A percentile compares a stretch with the other conserved stretches of the same genome.
Evolutionary conservation across 306 rosid genomes (phyloP).

Genomic region (Luffa acutangula): DNA sequence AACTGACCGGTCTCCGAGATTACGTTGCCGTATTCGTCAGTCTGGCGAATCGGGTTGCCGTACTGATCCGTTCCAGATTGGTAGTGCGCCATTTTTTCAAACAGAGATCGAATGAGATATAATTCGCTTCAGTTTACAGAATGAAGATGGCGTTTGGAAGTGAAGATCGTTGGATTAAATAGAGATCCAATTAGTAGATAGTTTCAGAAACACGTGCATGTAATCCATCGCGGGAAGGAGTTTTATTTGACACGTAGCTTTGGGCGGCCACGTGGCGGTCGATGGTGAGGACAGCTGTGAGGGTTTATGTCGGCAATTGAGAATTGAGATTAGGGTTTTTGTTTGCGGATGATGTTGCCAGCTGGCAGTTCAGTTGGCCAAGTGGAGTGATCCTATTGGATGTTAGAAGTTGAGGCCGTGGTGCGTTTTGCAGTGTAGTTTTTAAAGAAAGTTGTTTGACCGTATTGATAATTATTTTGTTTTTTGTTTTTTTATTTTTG

Average conservation of each 20-base stretch:
- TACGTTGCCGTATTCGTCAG: slow-evolving; percentile 19
- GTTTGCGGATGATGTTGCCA: not conserved
- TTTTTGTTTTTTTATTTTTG: too few species aligned
- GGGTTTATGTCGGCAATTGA: not conserved
- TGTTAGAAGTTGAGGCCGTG: too few species aligned
- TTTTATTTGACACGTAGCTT: not conserved
- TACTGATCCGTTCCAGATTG: slow-evolving; percentile 14
- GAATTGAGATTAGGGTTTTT: not conserved
- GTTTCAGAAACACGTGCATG: not conserved
- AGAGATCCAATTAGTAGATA: not conserved
- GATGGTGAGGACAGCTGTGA: not conserved
- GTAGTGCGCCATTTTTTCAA: slow-evolving; percentile 14
- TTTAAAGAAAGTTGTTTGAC: too few species aligned
- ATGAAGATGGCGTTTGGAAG: not conserved
- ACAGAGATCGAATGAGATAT: not conserved
- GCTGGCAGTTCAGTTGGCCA: too few species aligned
- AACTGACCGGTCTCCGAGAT: not conserved
- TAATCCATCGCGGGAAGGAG: not conserved
- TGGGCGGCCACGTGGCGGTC: not conserved
- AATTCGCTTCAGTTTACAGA: not conserved
- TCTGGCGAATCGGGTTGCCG: slow-evolving; percentile 4
- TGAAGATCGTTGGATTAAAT: not conserved
- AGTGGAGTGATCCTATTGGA: too few species aligned
- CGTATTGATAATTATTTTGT: too few species aligned
- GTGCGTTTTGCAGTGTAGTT: too few species aligned